Evolutionary conservation across 129 eudicot species (phyloP).

Genomic region (Chrysanthemum lavandulifolium): DNA sequence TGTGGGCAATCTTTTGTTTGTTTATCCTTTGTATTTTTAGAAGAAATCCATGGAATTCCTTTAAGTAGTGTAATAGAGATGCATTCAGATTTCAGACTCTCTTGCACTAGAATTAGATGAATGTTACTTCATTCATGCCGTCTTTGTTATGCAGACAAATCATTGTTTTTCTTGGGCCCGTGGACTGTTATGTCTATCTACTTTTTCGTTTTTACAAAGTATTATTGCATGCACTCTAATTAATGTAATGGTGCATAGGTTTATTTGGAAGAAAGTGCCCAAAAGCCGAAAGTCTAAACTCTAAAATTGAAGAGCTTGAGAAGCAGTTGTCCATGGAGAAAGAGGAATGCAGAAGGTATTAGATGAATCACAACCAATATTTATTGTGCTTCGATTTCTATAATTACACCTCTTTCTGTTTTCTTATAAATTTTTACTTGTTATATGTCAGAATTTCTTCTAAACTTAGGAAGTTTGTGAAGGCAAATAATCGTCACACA

Average conservation of each 20-base stretch:
- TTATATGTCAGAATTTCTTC: constrained; percentile 52
- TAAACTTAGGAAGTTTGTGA: constrained; percentile 63
- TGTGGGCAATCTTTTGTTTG: not conserved
- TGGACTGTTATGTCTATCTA: not conserved
- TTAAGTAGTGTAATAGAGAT: not conserved
- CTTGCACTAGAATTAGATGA: not conserved
- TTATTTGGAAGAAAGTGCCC: constrained; percentile 52
- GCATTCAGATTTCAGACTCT: constrained; percentile 2
- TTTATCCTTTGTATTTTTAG: not conserved
- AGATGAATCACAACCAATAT: not conserved
- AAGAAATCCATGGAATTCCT: not conserved
- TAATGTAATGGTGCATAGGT: constrained; percentile 39
- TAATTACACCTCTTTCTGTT: constrained; percentile 10
- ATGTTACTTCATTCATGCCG: constrained; percentile 6
- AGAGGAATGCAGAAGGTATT: constrained; percentile 70
- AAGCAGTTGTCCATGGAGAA: constrained; percentile 57
- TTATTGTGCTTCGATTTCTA: not conserved
- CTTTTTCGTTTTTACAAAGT: not conserved
- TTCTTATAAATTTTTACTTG: constrained; percentile 2
- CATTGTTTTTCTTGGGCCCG: not conserved
- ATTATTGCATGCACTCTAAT: constrained; percentile 9
- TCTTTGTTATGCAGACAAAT: constrained; percentile 3
- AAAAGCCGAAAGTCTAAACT: constrained; percentile 56
- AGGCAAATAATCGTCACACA: constrained; percentile 64
- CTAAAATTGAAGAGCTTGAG: constrained; percentile 69